Base-by-base conservation (phyloP, 2,329 filamentous ascomycete genomes). In the Didymella glomerata region DNA sequence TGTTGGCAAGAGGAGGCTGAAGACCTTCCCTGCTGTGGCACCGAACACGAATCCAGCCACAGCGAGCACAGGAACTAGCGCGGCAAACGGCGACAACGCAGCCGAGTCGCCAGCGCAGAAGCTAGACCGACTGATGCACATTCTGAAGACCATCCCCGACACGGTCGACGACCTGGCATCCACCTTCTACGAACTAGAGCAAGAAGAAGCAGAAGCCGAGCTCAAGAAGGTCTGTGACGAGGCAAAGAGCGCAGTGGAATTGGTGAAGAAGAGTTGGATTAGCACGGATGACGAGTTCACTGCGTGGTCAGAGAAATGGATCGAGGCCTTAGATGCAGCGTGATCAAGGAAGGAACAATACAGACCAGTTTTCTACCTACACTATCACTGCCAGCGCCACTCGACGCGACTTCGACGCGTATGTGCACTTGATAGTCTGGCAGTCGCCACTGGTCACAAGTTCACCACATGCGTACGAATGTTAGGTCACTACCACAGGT, bases 271-370 rank as follows among this genome's bases (percentile, higher is more conserved):
- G 58, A 81, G 83, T 20, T 93, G 90, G 90, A 77, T 84, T 2
- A 88, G 84, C 0, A 77, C 84, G 46, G 82, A 85, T 18, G 93
- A 97, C 69, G 91, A 90, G 68, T 96, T 96, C 71, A 90, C 88
- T 0, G 81, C 85, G 16, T 96, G 93, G 93, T 86, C 84, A n/a
- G 81, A 79, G 48, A 86, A 84, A 49, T 87, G 84, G 84, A 59
- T 75, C 36, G 77, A 76, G 46, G 80, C 81, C 24, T 65, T 83
- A 54, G 76, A 79, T 22, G 77, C 79, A 61, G 60, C 60, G 20
- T 73, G 59, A 70, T 24, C 30, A 24, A 24, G 45, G 30, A 18
- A 36, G 16, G 11, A 20, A 34, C 27, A 32, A 24, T 34, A 22
- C 18, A 4, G 11, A 40, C 14, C 32, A 36, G 7, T 11, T 36